Conservation (phyloP, 116 monocot genomes). For the Papilionanthe hybrid region DNA sequence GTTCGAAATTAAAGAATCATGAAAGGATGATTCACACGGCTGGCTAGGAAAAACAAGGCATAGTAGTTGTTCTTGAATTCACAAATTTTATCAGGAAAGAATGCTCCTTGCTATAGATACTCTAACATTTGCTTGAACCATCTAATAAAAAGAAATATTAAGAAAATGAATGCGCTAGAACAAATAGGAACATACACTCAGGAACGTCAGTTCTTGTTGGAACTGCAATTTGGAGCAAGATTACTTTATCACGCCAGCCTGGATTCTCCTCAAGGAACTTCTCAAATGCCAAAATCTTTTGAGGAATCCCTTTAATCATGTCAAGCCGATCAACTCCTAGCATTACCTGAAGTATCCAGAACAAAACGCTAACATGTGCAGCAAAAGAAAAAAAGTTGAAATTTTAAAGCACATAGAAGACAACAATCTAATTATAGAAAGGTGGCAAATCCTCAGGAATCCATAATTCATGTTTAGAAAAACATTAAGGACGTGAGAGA, state of each 20-base stretch:
- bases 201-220: slow-evolving; percentile 96
- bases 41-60: too few species aligned
- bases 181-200: slow-evolving; percentile 55
- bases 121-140: background rate
- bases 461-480: background rate
- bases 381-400: background rate
- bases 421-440: background rate
- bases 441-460: background rate
- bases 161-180: background rate
- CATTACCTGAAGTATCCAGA: slow-evolving; percentile 58
- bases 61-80: too few species aligned
- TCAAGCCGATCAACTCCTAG: slow-evolving; percentile 94
- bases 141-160: background rate
- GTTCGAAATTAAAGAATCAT: too few species aligned
- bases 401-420: background rate
- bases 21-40: too few species aligned
- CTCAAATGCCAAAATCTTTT: slow-evolving; percentile 97
- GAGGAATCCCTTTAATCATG: slow-evolving; percentile 99
- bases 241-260: slow-evolving; percentile 86
- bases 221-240: slow-evolving; percentile 91
- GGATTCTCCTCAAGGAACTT: slow-evolving; percentile 98
- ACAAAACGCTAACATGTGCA: background rate
- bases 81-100: too few species aligned
- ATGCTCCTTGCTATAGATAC: background rate
- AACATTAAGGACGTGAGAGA: background rate